Evolutionary conservation across 352 stramenopile genomes (phyloP).

Genomic region (Aphanomyces euteiches): DNA sequence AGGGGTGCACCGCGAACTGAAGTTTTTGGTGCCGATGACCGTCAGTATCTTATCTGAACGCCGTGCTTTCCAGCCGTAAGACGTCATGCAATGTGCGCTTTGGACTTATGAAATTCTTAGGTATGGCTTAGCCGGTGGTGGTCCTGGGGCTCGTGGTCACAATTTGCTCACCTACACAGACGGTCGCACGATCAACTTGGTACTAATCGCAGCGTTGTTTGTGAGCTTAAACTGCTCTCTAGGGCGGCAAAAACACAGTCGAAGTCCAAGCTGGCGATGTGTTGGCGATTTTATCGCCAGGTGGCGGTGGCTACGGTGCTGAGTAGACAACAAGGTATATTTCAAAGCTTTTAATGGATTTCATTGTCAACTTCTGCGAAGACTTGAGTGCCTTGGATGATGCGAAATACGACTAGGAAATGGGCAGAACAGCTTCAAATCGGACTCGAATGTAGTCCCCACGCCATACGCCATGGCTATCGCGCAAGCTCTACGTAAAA

Average conservation of each 20-base stretch:
- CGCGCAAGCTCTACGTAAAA: constrained; percentile 9
- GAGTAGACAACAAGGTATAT: background rate
- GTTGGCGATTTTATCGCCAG: constrained; percentile 95
- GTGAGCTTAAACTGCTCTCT: background rate
- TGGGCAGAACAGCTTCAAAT: background rate
- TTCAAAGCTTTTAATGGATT: background rate
- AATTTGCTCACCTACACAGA: constrained; percentile 87
- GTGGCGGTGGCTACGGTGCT: constrained; percentile 92
- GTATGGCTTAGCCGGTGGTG: constrained; percentile 93
- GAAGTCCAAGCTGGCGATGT: constrained; percentile 88
- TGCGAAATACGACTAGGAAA: too few relatives aligned
- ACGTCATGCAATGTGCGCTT: background rate
- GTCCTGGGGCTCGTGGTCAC: constrained; percentile 83
- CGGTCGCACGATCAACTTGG: constrained; percentile 68
- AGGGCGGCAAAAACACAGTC: constrained; percentile 94
- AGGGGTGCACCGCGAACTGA: constrained; percentile 94
- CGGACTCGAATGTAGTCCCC: constrained; percentile 11
- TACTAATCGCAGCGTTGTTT: constrained; percentile 2
- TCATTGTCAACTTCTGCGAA: too few relatives aligned
- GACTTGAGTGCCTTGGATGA: too few relatives aligned
- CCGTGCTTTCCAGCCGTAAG: constrained; percentile 85
- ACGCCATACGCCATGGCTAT: background rate
- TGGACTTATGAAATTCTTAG: background rate
- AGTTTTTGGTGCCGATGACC: constrained; percentile 92
- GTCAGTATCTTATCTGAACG: constrained; percentile 98